Conservation (phyloP, 1,284 basidiomycete species). For the Xerocomus amazonicus region DNA sequence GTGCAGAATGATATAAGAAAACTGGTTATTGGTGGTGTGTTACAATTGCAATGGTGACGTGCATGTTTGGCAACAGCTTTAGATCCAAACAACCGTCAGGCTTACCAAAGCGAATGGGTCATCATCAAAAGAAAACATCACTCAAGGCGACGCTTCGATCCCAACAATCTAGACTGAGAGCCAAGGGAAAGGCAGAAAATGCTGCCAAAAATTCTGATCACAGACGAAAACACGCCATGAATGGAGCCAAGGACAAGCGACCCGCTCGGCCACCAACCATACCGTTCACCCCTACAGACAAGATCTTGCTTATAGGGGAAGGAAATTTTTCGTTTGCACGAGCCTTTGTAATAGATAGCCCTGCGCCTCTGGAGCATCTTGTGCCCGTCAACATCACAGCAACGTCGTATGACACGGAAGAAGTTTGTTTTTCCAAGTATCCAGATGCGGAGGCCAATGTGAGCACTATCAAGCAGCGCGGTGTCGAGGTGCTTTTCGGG, state of each 20-base stretch:
- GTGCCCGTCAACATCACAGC: constrained; percentile 74
- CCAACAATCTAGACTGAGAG: constrained; percentile 64
- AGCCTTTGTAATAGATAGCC: constrained; percentile 62
- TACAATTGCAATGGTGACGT: constrained; percentile 13
- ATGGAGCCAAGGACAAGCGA: constrained; percentile 29
- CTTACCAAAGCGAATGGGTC: constrained; percentile 32
- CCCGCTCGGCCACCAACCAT: constrained; percentile 44
- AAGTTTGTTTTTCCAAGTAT: constrained; percentile 81
- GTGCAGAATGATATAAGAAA: neutral
- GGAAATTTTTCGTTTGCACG: constrained; percentile 93
- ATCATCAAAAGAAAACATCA: constrained; percentile 46
- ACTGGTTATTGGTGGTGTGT: constrained; percentile 1
- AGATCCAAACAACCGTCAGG: constrained; percentile 35
- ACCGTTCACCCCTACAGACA: constrained; percentile 76
- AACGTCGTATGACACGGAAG: constrained; percentile 84
- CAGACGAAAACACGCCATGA: constrained; percentile 37
- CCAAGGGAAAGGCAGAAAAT: constrained; percentile 47
- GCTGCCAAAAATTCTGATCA: constrained; percentile 51
- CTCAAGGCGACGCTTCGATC: constrained; percentile 65
- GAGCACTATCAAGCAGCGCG: constrained; percentile 48
- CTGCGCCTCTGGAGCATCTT: constrained; percentile 48
- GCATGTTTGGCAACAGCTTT: constrained; percentile 34
- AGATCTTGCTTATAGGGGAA: constrained; percentile 89
- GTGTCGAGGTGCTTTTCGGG: constrained; percentile 75
- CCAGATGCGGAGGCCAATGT: constrained; percentile 73